These are phyloP conservation scores for Spathaspora sp. DNA, from an alignment of 1,139 yeast species.

Conservation along the genomic window DNA sequence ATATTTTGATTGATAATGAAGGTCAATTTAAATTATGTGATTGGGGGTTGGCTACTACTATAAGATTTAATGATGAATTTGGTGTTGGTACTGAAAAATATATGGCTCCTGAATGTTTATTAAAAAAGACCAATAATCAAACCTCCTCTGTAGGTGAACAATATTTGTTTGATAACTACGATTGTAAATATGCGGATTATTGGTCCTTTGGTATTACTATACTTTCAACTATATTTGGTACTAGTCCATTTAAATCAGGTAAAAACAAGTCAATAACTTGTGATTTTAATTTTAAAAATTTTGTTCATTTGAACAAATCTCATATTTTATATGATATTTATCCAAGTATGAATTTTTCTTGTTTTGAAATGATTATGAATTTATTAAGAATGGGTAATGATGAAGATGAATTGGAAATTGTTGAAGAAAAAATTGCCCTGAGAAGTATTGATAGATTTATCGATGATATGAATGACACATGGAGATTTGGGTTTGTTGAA, in stretches of 20 bases:
- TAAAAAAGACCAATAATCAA: slow-evolving; percentile 13
- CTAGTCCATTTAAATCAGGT: slow-evolving; percentile 37
- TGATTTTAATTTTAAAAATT: slow-evolving; percentile 40
- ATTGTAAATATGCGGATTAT: slow-evolving; percentile 36
- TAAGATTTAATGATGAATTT: slow-evolving; percentile 38
- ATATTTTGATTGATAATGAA: slow-evolving; percentile 40
- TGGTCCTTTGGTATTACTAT: slow-evolving; percentile 47
- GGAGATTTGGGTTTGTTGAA: slow-evolving; percentile 26
- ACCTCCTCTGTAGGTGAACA: slow-evolving; percentile 15
- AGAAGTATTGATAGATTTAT: slow-evolving; percentile 32
- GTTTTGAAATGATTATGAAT: slow-evolving; percentile 34
- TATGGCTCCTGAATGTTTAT: slow-evolving; percentile 54
- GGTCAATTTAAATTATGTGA: slow-evolving; percentile 52
- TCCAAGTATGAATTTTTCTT: slow-evolving; percentile 39
- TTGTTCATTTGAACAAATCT: slow-evolving; percentile 33
- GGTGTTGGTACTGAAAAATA: slow-evolving; percentile 58
- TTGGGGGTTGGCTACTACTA: slow-evolving; percentile 54
- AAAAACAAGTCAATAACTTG: slow-evolving; percentile 20
- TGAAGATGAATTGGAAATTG: slow-evolving; percentile 32
- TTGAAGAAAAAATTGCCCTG: slow-evolving; percentile 23
- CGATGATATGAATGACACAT: slow-evolving; percentile 26
- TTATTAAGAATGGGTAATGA: slow-evolving; percentile 33
- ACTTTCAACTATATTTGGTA: slow-evolving; percentile 50
- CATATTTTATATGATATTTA: slow-evolving; percentile 42
- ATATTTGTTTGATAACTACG: slow-evolving; percentile 23